A percentile compares a stretch with the other conserved stretches of the same genome.
phyloP scores from a whole-genome alignment of 208 protist genomes.

The Leishmania amazonensis region DNA sequence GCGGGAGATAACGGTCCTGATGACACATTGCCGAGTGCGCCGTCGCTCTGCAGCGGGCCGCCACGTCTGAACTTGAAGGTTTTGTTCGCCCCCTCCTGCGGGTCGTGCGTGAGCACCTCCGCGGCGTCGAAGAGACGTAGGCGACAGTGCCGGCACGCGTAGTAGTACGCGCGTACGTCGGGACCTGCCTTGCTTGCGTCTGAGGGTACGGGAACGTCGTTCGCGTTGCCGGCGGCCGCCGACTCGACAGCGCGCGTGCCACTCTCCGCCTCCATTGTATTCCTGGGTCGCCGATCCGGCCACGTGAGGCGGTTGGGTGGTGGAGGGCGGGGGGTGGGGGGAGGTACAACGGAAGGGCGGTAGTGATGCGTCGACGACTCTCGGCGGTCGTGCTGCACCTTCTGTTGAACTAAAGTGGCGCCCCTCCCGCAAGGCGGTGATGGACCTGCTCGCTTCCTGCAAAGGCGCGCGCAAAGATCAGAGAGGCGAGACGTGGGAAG shows the following conservation, averaged over 20 bases:
- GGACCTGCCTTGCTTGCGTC: not conserved
- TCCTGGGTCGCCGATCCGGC: not conserved
- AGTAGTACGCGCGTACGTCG: slow-evolving; percentile 17
- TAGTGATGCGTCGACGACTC: not conserved
- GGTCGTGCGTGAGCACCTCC: slow-evolving; percentile 59
- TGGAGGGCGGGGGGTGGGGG: not conserved
- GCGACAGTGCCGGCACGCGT: slow-evolving; percentile 70
- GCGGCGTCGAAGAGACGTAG: slow-evolving; percentile 42
- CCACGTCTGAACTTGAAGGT: slow-evolving; percentile 42
- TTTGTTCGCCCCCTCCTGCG: slow-evolving; percentile 44
- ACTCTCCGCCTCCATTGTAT: not conserved
- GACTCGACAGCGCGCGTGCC: not conserved
- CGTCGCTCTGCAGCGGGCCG: slow-evolving; percentile 7
- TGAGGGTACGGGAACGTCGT: not conserved
- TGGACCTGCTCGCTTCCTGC: not conserved
- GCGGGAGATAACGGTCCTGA: not conserved
- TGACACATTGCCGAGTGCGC: not conserved
- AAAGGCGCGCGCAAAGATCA: not conserved
- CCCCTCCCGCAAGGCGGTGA: not conserved
- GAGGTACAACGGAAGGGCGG: not conserved
- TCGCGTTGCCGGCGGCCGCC: not conserved
- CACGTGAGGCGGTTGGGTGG: not conserved
- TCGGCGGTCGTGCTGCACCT: not conserved
- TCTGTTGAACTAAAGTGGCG: not conserved
- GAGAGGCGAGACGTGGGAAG: not conserved